phyloP scores from a whole-genome alignment of 2,329 filamentous ascomycete species.

The Raffaelea albimanens region DNA sequence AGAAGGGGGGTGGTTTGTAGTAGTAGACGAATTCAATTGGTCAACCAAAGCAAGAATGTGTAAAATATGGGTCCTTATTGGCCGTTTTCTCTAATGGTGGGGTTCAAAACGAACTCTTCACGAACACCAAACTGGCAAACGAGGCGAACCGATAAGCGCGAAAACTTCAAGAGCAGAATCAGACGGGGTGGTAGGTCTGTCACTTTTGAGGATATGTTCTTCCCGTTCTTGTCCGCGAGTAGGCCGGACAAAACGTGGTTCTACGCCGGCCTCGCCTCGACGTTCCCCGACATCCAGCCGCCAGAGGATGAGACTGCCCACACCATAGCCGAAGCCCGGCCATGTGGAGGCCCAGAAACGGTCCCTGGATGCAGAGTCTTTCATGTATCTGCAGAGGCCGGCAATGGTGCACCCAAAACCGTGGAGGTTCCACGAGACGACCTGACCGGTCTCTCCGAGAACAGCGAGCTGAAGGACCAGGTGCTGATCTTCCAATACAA shows the following conservation, averaged over 20 bases:
- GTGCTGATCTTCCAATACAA: slow-evolving; percentile 57
- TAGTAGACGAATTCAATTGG: too few species aligned
- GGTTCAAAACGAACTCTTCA: too few species aligned
- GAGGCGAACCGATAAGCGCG: background rate
- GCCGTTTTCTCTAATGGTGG: too few species aligned
- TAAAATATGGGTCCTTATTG: too few species aligned
- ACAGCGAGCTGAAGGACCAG: slow-evolving; percentile 39
- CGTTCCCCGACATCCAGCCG: slow-evolving; percentile 41
- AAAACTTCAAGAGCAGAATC: too few species aligned
- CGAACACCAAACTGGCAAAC: background rate
- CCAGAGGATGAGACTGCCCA: slow-evolving; percentile 14
- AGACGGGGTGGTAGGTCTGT: too few species aligned
- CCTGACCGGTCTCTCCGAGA: slow-evolving; percentile 20
- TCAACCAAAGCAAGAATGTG: too few species aligned
- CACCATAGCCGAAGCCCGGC: slow-evolving; percentile 23
- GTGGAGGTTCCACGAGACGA: slow-evolving; percentile 27
- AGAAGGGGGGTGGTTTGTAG: too few species aligned
- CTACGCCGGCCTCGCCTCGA: slow-evolving; percentile 42
- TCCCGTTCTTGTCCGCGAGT: slow-evolving; percentile 1
- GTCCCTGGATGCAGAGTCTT: slow-evolving; percentile 52
- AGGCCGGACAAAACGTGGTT: slow-evolving; percentile 27
- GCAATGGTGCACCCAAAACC: slow-evolving; percentile 18
- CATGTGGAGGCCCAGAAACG: slow-evolving; percentile 26
- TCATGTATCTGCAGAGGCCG: slow-evolving; percentile 31
- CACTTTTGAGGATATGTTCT: slow-evolving; percentile 2